Evolutionary conservation across 306 rosid species (phyloP).

Genomic region (Lotus japonicus): DNA sequence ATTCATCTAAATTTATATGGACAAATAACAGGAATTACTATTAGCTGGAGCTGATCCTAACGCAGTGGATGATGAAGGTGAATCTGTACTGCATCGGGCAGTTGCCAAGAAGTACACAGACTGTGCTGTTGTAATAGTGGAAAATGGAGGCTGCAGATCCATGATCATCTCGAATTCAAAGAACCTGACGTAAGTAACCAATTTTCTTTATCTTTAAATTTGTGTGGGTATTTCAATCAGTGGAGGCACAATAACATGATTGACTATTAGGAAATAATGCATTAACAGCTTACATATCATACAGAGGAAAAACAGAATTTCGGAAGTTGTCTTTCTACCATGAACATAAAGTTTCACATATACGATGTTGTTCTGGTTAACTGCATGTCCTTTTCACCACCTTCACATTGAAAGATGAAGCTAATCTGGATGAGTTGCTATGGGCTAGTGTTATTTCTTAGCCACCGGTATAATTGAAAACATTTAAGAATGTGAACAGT

Average conservation of each 20-base stretch:
- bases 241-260: not conserved
- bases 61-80: constrained; percentile 95
- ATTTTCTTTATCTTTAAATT: not conserved
- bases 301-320: constrained; percentile 5
- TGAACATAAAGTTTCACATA: not conserved
- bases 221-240: constrained; percentile 1
- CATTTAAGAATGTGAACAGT: not conserved
- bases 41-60: constrained; percentile 98
- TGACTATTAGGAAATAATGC: constrained; percentile 14
- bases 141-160: constrained; percentile 93
- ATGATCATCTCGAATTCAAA: constrained; percentile 78
- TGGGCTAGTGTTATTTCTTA: not conserved
- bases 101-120: constrained; percentile 85
- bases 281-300: constrained; percentile 1
- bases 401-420: constrained; percentile 11
- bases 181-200: constrained; percentile 69
- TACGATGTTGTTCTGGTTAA: not conserved
- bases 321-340: constrained; percentile 1
- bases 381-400: not conserved
- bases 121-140: constrained; percentile 92
- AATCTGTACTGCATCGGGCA: constrained; percentile 93
- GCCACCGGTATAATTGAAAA: not conserved
- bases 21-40: constrained; percentile 66
- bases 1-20: constrained; percentile 11
- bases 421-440: not conserved